These are phyloP conservation scores for Leptomonas seymouri DNA, from an alignment of 208 protist species.

Conservation along the genomic window DNA sequence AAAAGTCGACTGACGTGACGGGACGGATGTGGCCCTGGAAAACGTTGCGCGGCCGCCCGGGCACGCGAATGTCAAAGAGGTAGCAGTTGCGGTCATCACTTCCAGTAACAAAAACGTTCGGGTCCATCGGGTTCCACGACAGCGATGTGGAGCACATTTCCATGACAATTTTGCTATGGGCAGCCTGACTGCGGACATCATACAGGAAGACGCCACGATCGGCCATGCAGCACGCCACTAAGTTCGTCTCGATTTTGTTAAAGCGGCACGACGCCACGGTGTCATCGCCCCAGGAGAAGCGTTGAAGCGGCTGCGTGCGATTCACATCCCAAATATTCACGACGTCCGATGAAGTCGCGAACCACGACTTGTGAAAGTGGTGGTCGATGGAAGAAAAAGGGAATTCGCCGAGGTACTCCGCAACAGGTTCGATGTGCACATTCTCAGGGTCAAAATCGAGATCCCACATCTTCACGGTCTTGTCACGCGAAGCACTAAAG, in stretches of 20 bases:
- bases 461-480: slow-evolving; percentile 97
- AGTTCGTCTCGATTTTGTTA: slow-evolving; percentile 94
- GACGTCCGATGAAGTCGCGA: slow-evolving; percentile 94
- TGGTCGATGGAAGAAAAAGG: slow-evolving; percentile 95
- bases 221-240: slow-evolving; percentile 90
- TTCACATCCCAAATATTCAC: slow-evolving; percentile 94
- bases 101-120: slow-evolving; percentile 97
- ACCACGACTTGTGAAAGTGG: slow-evolving; percentile 85
- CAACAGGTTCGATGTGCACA: slow-evolving; percentile 61
- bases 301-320: slow-evolving; percentile 93
- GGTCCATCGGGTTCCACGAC: slow-evolving; percentile 98
- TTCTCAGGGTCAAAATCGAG: slow-evolving; percentile 66
- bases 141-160: slow-evolving; percentile 94
- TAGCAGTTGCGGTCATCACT: slow-evolving; percentile 98
- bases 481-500: slow-evolving; percentile 95
- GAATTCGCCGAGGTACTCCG: slow-evolving; percentile 91
- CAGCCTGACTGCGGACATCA: slow-evolving; percentile 90
- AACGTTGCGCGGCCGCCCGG: slow-evolving; percentile 92
- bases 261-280: slow-evolving; percentile 90
- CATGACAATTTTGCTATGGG: slow-evolving; percentile 94
- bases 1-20: slow-evolving; percentile 96
- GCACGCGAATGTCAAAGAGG: slow-evolving; percentile 97
- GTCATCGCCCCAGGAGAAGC: slow-evolving; percentile 95
- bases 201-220: slow-evolving; percentile 96
- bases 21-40: slow-evolving; percentile 97